Evolutionary conservation across 2,329 filamentous ascomycete genomes (phyloP).

Genomic region (Penicillium decumbens): DNA sequence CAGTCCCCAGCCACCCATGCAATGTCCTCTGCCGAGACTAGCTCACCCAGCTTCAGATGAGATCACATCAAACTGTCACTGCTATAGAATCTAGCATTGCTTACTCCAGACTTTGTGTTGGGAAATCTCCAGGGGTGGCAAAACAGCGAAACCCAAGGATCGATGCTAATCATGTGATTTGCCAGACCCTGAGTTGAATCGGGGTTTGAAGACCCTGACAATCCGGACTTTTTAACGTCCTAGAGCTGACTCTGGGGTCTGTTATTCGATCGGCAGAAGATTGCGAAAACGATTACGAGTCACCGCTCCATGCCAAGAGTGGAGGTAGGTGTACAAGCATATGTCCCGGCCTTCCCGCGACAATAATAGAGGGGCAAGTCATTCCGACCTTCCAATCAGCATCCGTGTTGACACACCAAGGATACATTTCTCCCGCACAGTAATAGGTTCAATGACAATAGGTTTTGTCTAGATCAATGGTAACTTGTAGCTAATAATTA

Average conservation of each 20-base stretch:
- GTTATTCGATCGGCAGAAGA: background rate
- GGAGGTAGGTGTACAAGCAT: background rate
- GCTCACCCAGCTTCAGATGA: background rate
- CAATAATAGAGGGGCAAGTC: no score
- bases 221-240: no score
- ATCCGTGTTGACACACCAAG: no score
- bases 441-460: no score
- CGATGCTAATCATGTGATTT: slow-evolving; percentile 1
- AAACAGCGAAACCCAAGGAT: background rate
- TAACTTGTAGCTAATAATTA: no score
- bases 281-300: background rate
- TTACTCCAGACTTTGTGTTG: background rate
- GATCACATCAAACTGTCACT: background rate
- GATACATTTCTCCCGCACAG: no score
- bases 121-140: background rate
- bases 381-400: no score
- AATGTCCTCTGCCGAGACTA: background rate
- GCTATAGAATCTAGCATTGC: background rate
- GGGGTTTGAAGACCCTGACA: no score
- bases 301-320: background rate
- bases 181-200: background rate
- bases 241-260: background rate
- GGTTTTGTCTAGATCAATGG: no score
- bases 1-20: background rate
- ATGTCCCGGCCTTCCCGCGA: no score